Evolutionary conservation across 495 filamentous ascomycete species (phyloP), one percentile per base, ranked within the genome.

Genomic region (Penicillium lividum): DNA sequence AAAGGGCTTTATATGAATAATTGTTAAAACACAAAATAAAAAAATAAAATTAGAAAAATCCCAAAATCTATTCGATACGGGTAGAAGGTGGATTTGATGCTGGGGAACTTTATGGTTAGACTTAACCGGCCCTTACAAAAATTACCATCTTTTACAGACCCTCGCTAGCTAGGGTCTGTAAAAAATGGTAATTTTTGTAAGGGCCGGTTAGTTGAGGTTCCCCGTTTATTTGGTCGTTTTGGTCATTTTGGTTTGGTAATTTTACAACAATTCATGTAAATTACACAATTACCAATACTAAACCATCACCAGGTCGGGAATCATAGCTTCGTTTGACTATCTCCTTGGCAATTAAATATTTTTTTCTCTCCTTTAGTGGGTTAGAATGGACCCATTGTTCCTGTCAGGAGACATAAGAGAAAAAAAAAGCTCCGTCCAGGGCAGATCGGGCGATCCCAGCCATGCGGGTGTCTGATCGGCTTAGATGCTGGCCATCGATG

Each of bases 401-500:
- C 15, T 33, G 28, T 51, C 31, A 36, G 48, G 31, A 51, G 31
- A 51, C 48, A 51, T 34, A 51, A 51, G 34, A 47, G 5, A 9
- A 27, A 27, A 46, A 46, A 46, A 27, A 51, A 47, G 34, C 54
- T 56, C 54, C 45, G 54, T 48, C 31, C 29, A 56, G 18, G 52
- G 38, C 47, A 51, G 58, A 60, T 60, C 58, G 44, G 58, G 18
- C 58, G 58, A 56, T 60, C 56, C 53, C 53, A 56, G 46, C 54
- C 50, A 61, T 61, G 63, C 60, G 66, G 58, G 62, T 67, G 55
- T 60, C 55, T 62, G 64, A 67, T 67, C 67, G 43, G 47, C 60
- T 62, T 22, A 54, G 60, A 64, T 66, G 66, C 59, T 60, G 64
- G 60, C 54, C 60, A 28, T 64, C 55, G 40, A 60, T 67, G 59